These are phyloP conservation scores for Polytolypa hystricis DNA, from an alignment of 2,329 filamentous ascomycete species.

Conservation along the genomic window DNA sequence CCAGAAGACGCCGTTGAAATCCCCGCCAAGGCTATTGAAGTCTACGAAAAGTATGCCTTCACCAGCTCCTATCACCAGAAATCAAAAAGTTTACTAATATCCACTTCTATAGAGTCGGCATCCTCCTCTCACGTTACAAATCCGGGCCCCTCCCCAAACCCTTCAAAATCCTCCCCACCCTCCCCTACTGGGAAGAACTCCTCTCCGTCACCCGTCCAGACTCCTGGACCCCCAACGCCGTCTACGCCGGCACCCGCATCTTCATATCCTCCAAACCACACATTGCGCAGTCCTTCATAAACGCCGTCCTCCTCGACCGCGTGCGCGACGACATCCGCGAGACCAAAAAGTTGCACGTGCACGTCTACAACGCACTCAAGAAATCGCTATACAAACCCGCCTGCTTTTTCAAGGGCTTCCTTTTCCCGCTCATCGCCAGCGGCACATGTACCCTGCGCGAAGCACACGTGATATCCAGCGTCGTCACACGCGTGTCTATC, in stretches of 20 bases:
- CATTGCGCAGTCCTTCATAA: constrained; percentile 74
- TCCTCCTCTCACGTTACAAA: constrained; percentile 85
- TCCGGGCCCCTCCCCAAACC: constrained; percentile 94
- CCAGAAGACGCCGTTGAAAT: constrained; percentile 76
- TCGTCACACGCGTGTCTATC: constrained; percentile 73
- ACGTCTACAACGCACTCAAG: constrained; percentile 88
- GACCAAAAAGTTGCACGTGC: constrained; percentile 87
- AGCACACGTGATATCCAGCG: constrained; percentile 80
- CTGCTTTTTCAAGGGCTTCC: constrained; percentile 91
- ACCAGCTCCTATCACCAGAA: constrained; percentile 2
- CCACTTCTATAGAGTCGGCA: constrained; percentile 52
- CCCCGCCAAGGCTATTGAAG: constrained; percentile 83
- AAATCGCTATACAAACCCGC: constrained; percentile 88
- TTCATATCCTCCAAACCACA: constrained; percentile 77
- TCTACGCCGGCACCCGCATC: constrained; percentile 81
- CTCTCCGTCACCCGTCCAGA: constrained; percentile 76
- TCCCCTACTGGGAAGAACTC: constrained; percentile 85
- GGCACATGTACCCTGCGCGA: constrained; percentile 88
- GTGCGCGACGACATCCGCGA: constrained; percentile 93
- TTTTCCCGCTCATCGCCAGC: constrained; percentile 77
- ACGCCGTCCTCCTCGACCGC: constrained; percentile 73
- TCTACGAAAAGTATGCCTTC: constrained; percentile 65
- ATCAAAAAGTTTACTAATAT: constrained; percentile 5
- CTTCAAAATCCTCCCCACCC: constrained; percentile 89
- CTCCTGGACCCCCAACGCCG: constrained; percentile 64